These are phyloP conservation scores for Cephaloascus fragrans DNA, from an alignment of 805 yeast species.

Conservation along the genomic window DNA sequence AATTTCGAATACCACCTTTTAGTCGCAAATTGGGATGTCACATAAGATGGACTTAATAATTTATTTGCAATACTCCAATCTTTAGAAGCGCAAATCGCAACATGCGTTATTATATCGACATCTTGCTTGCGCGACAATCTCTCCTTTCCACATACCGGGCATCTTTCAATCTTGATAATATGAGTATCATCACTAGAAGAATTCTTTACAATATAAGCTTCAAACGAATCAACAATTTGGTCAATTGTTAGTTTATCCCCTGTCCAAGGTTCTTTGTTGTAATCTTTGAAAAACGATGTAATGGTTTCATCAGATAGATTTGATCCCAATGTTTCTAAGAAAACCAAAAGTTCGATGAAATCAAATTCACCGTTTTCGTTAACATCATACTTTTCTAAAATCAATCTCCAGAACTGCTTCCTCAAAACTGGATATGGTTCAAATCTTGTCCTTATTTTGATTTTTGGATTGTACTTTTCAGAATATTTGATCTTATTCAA, in stretches of 20 bases:
- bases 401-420: slow-evolving; percentile 58
- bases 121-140: slow-evolving; percentile 43
- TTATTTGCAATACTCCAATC: slow-evolving; percentile 66
- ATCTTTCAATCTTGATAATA: slow-evolving; percentile 52
- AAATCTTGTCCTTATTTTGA: slow-evolving; percentile 55
- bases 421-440: slow-evolving; percentile 57
- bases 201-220: slow-evolving; percentile 19
- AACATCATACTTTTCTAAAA: slow-evolving; percentile 44
- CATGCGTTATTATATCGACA: slow-evolving; percentile 71
- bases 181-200: slow-evolving; percentile 15
- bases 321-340: slow-evolving; percentile 59
- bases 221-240: slow-evolving; percentile 38
- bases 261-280: slow-evolving; percentile 38
- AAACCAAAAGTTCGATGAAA: slow-evolving; percentile 49
- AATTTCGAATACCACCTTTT: slow-evolving; percentile 84
- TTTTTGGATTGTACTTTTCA: slow-evolving; percentile 35
- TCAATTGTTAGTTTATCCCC: slow-evolving; percentile 38
- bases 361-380: slow-evolving; percentile 35
- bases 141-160: slow-evolving; percentile 73
- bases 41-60: slow-evolving; percentile 56
- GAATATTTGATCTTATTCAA: slow-evolving; percentile 20
- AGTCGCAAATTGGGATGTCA: slow-evolving; percentile 73
- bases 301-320: slow-evolving; percentile 20
- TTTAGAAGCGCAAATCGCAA: slow-evolving; percentile 76
- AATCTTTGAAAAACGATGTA: slow-evolving; percentile 19